Evolutionary conservation across 805 yeast species (phyloP).

Genomic region (Brettanomyces custersianus): DNA sequence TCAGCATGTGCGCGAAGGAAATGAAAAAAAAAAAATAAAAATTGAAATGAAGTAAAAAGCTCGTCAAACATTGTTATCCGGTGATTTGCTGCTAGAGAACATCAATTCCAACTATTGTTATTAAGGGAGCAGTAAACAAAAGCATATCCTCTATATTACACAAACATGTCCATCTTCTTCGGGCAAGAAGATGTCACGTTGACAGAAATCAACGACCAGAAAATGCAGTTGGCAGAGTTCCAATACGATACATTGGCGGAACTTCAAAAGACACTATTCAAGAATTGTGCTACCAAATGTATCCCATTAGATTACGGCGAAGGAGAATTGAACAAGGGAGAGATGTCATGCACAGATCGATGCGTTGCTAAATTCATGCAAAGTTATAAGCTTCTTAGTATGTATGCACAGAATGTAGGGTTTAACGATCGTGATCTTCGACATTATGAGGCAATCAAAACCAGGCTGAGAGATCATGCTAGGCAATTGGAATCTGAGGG

Average conservation of each 20-base stretch:
- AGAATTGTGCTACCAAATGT: constrained; percentile 67
- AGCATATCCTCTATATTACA: too few relatives aligned
- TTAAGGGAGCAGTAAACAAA: too few relatives aligned
- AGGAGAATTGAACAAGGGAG: constrained; percentile 69
- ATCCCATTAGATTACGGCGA: constrained; percentile 73
- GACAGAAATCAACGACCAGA: constrained; percentile 50
- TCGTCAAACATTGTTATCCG: too few relatives aligned
- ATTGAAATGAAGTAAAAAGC: too few relatives aligned
- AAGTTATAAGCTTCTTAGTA: constrained; percentile 59
- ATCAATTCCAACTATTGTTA: too few relatives aligned
- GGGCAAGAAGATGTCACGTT: constrained; percentile 31
- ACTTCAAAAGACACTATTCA: constrained; percentile 40
- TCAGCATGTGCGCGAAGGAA: too few relatives aligned
- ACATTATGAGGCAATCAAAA: constrained; percentile 20
- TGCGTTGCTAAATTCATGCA: constrained; percentile 87
- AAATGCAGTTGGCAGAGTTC: constrained; percentile 52
- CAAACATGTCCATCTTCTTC: constrained; percentile 59
- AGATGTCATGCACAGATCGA: constrained; percentile 83
- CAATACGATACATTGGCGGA: constrained; percentile 59
- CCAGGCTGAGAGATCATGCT: constrained; percentile 4
- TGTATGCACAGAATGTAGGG: constrained; percentile 33
- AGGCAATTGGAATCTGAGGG: too few relatives aligned
- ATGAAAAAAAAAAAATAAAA: too few relatives aligned
- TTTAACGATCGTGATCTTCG: constrained; percentile 34
- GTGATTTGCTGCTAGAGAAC: too few relatives aligned